Percentiles rank a stretch among this genome's conserved stretches.
phyloP scores from a whole-genome alignment of 345 rosid species.

The Pistacia atlantica region DNA sequence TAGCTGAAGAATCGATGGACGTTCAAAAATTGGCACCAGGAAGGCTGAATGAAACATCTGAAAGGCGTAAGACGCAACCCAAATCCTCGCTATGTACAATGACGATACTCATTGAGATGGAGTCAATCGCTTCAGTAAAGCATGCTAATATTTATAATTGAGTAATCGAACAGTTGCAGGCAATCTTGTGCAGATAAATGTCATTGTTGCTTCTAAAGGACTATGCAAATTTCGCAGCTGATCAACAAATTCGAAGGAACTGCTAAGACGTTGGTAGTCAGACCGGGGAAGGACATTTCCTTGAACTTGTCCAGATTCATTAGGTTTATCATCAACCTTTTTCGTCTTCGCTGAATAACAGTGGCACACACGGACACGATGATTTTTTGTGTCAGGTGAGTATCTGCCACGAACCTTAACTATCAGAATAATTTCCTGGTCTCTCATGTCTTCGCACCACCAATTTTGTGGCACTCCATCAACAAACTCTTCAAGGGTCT shows the following conservation, averaged over 20 bases:
- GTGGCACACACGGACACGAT: conserved; percentile 74
- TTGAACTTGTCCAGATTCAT: conserved; percentile 31
- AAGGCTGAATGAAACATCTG: neutral
- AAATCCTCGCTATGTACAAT: conserved; percentile 17
- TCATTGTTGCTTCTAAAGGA: conserved; percentile 46
- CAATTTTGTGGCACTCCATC: conserved; percentile 74
- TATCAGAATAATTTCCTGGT: conserved; percentile 63
- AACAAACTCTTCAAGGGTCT: conserved; percentile 59
- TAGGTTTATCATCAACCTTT: conserved; percentile 26
- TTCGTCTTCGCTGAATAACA: conserved; percentile 51
- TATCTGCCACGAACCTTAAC: conserved; percentile 63
- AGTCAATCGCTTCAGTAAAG: neutral
- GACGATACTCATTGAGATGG: neutral
- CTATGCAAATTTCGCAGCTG: conserved; percentile 73
- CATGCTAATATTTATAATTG: neutral
- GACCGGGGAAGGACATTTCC: conserved; percentile 71
- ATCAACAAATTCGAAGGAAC: conserved; percentile 72
- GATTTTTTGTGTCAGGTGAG: conserved; percentile 56
- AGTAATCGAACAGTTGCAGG: neutral
- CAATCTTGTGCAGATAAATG: neutral
- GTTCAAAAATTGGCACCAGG: conserved; percentile 5
- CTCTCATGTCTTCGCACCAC: conserved; percentile 73
- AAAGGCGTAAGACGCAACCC: neutral
- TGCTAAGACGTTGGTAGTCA: conserved; percentile 69
- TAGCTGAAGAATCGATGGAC: neutral